These are phyloP conservation scores for Tolypocladium cylindrosporum DNA, from an alignment of 2,329 filamentous ascomycete genomes.

Conservation along the genomic window DNA sequence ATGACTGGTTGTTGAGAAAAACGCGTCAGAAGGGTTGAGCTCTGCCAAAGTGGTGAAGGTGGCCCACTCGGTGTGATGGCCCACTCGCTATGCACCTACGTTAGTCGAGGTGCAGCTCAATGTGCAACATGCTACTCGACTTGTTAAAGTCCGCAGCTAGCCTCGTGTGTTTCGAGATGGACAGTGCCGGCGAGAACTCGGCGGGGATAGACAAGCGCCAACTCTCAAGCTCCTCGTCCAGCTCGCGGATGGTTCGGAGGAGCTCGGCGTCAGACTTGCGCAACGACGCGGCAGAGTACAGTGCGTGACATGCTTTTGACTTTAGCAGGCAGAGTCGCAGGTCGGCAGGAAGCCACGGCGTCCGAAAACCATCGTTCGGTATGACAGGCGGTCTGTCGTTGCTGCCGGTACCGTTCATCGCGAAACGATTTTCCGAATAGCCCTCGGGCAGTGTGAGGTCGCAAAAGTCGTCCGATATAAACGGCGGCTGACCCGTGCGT, in stretches of 20 bases:
- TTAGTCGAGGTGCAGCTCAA: constrained; percentile 44
- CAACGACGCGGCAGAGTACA: constrained; percentile 38
- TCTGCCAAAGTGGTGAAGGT: too few relatives aligned
- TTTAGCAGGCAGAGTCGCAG: constrained; percentile 40
- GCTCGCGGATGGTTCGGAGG: constrained; percentile 41
- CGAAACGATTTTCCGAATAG: constrained; percentile 14
- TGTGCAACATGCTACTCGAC: constrained; percentile 33
- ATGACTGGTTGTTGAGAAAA: too few relatives aligned
- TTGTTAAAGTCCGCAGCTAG: constrained; percentile 13
- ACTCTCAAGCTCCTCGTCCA: constrained; percentile 45
- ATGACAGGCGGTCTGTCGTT: neutral
- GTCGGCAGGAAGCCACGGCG: constrained; percentile 33
- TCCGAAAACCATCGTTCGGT: constrained; percentile 1
- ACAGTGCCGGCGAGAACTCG: constrained; percentile 35
- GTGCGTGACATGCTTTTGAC: constrained; percentile 32
- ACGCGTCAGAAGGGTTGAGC: too few relatives aligned
- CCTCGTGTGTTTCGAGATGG: constrained; percentile 20
- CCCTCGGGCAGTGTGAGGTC: constrained; percentile 37
- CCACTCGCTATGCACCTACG: too few relatives aligned
- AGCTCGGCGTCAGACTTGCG: constrained; percentile 44
- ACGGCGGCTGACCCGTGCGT: constrained; percentile 40
- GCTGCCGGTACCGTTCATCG: neutral
- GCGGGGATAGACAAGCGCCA: constrained; percentile 41
- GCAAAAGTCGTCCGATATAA: constrained; percentile 39
- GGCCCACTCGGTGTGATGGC: too few relatives aligned